Evolutionary conservation across 805 yeast species (phyloP), one percentile per base, ranked within the genome.

Genomic region (Lachancea nothofagi): DNA sequence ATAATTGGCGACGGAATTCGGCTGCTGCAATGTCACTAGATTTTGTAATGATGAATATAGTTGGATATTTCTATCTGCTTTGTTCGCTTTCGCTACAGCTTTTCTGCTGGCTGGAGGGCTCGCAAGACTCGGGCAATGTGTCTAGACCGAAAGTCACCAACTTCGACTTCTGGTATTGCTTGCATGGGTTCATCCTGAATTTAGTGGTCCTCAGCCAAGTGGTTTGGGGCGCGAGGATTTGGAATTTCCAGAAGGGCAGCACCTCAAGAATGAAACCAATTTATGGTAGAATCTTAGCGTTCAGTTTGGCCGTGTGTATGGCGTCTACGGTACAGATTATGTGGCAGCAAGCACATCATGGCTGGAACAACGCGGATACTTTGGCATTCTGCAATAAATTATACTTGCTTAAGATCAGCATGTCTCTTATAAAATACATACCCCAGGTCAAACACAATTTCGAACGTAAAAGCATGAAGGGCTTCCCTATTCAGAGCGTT

Each of bases 381-480:
- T 31, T 55, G 33, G 40, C 45, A 3, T 51, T 50, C 36, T 58
- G 62, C 22, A 54, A 55, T 29, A 46, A 46, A 22, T 41, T 61
- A 33, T 52, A 49, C 27, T 8, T 46, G 12, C 54, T 72, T 41
- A 75, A 75, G 54, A 66, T 75, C 12, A 36, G 57, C 12, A 67
- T 74, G 65, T 72, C 78, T 23, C 51, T 74, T 33, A 59, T 72
- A 32, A 75, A 75, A 48, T 72, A 75, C 49, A 61, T 83, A 21
- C 98, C 98, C 0, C 98, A 90, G 62, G 83, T 90, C 39, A 65
- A 74, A 42, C 94, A 84, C 55, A 90, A 90, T 63, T 75, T 79
- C 58, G 67, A 67, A 33, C 75, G 95, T 48, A 77, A 80, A 53
- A 83, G 95, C 4, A 88, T 88, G 40, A 73, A 77, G 41, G 97